Conservation (phyloP, 768 basidiomycete genomes). For the Lactifluus pinguis region DNA sequence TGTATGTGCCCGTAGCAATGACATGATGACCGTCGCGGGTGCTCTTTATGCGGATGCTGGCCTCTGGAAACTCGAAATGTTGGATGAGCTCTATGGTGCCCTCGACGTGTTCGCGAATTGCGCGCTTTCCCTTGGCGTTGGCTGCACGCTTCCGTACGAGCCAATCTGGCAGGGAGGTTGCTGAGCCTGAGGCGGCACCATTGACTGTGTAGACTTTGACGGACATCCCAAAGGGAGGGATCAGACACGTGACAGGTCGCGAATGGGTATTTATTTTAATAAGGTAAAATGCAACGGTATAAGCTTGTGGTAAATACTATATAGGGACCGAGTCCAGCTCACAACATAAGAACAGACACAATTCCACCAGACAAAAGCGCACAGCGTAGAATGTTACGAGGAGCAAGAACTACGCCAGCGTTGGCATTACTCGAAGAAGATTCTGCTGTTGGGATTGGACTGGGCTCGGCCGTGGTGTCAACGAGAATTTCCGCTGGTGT, state of each 20-base stretch:
- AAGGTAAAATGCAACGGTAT: too few relatives aligned
- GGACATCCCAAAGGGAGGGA: conserved; percentile 18
- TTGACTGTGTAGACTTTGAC: conserved; percentile 95
- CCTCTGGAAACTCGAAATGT: conserved; percentile 95
- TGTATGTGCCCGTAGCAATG: conserved; percentile 94
- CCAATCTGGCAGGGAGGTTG: conserved; percentile 93
- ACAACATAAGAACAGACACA: neutral
- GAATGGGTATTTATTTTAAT: too few relatives aligned
- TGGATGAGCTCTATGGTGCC: conserved; percentile 88
- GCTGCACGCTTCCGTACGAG: conserved; percentile 63
- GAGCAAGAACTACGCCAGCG: conserved; percentile 6
- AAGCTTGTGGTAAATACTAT: too few relatives aligned
- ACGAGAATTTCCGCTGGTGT: neutral
- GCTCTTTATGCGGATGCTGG: conserved; percentile 83
- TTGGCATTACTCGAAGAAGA: neutral
- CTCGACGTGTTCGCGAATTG: conserved; percentile 62
- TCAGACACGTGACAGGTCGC: neutral
- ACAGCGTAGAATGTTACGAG: neutral
- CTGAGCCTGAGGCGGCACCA: conserved; percentile 78
- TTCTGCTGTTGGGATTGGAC: neutral
- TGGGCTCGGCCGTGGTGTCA: neutral
- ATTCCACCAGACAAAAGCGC: neutral
- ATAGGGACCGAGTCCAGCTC: neutral
- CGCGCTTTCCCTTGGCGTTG: conserved; percentile 54
- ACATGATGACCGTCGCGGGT: conserved; percentile 90